Percentiles rank a stretch among this genome's conserved stretches.
These are phyloP conservation scores for Teratosphaeria viscida DNA, from an alignment of 2,329 filamentous ascomycete species.

Conservation along the genomic window DNA sequence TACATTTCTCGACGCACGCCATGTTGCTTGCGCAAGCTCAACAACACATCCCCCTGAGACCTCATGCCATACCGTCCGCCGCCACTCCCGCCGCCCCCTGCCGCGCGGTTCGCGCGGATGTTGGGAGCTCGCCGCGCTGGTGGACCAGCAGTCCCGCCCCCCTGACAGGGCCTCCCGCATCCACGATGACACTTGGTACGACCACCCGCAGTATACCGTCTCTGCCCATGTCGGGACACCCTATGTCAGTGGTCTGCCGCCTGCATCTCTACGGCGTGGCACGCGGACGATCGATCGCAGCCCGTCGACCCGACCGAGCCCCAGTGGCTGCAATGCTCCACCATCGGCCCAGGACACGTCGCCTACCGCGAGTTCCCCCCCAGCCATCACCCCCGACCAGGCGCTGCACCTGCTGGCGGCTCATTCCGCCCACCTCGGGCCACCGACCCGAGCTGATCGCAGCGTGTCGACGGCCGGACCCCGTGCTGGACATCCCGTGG, in stretches of 20 bases:
- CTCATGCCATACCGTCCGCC: background rate
- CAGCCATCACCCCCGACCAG: background rate
- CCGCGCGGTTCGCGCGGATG: background rate
- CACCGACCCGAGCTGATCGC: background rate
- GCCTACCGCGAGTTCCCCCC: background rate
- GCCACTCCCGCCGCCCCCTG: background rate
- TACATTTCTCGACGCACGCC: background rate
- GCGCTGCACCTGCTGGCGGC: background rate
- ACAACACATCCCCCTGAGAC: background rate
- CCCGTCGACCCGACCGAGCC: background rate
- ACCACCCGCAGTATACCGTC: background rate
- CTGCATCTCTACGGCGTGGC: background rate
- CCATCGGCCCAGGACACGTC: background rate
- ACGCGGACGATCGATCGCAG: background rate
- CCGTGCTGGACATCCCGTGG: background rate
- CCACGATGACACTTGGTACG: background rate
- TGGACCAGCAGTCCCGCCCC: background rate
- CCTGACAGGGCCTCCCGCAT: background rate
- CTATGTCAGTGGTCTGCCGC: background rate
- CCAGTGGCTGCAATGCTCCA: background rate
- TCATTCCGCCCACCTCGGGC: background rate
- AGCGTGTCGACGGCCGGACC: background rate
- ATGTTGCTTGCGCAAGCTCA: background rate
- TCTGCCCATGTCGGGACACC: background rate
- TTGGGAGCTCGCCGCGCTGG: background rate